Evolutionary conservation across 768 basidiomycete genomes (phyloP).

Genomic region (Gautieria morchelliformis): DNA sequence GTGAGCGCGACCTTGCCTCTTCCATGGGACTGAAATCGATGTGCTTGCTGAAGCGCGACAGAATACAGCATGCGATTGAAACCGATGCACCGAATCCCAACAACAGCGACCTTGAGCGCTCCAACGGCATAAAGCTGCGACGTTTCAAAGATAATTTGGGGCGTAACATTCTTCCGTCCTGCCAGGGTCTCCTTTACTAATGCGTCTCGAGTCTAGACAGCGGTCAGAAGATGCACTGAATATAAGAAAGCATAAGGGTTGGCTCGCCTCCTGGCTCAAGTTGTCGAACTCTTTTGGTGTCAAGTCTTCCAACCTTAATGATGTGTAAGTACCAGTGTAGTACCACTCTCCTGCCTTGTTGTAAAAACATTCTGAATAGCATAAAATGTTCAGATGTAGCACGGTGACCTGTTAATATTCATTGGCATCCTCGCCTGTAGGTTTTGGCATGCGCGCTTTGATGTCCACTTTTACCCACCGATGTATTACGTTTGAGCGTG

Average conservation of each 20-base stretch:
- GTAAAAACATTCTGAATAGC: constrained; percentile 60
- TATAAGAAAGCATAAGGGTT: background rate
- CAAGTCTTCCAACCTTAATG: constrained; percentile 55
- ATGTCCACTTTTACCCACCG: constrained; percentile 63
- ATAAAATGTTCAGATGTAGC: background rate
- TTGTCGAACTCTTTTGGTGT: constrained; percentile 60
- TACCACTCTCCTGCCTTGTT: constrained; percentile 77
- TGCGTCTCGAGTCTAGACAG: constrained; percentile 46
- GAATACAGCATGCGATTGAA: constrained; percentile 62
- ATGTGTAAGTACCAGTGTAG: constrained; percentile 71
- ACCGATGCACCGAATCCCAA: constrained; percentile 68
- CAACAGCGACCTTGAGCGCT: constrained; percentile 62
- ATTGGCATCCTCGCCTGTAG: constrained; percentile 42
- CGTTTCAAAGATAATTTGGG: constrained; percentile 69
- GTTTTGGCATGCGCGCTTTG: constrained; percentile 44
- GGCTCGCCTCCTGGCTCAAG: constrained; percentile 50
- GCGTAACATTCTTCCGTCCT: constrained; percentile 65
- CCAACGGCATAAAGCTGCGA: constrained; percentile 64
- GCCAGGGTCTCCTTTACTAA: constrained; percentile 65
- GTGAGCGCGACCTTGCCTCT: background rate
- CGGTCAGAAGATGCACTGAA: constrained; percentile 1
- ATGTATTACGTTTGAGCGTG: constrained; percentile 66
- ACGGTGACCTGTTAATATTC: background rate
- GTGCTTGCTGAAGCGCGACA: constrained; percentile 54
- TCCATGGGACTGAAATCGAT: background rate